Conservation (phyloP, 345 rosid species). For the Arabidopsis arenosa region DNA sequence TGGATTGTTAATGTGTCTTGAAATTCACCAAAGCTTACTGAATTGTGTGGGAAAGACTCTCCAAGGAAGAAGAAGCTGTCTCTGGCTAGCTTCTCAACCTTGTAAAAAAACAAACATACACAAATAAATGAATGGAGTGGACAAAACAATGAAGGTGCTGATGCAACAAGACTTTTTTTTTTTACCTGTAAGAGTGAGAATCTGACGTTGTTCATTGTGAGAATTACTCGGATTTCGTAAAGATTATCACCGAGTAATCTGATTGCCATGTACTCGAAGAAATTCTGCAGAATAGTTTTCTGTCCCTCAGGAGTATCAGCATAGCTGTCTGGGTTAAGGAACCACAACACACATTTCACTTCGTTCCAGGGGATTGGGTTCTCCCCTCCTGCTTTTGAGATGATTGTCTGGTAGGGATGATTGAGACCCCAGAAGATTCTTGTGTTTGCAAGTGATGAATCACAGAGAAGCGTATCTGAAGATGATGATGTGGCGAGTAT, state of each 20-base stretch:
- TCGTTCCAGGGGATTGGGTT: constrained; percentile 72
- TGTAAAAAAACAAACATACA: background rate
- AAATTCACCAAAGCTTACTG: constrained; percentile 66
- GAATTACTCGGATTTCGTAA: constrained; percentile 56
- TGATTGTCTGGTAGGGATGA: constrained; percentile 70
- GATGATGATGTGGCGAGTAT: constrained; percentile 65
- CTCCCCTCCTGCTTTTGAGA: constrained; percentile 50
- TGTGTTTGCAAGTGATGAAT: constrained; percentile 52
- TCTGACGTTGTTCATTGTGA: constrained; percentile 78
- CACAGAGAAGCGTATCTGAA: constrained; percentile 51
- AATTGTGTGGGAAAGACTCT: constrained; percentile 71
- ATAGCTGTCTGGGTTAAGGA: constrained; percentile 57
- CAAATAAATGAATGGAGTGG: constrained; percentile 2
- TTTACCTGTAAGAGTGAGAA: constrained; percentile 78
- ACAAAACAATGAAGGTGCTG: constrained; percentile 15
- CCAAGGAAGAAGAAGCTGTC: constrained; percentile 84
- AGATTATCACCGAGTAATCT: constrained; percentile 66
- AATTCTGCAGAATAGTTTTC: constrained; percentile 57
- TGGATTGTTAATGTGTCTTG: constrained; percentile 43
- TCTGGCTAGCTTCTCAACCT: constrained; percentile 83
- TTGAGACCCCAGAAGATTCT: constrained; percentile 70
- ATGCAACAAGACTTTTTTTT: background rate
- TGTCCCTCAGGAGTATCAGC: constrained; percentile 59
- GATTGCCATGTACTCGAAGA: constrained; percentile 76
- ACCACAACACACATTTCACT: constrained; percentile 74